A percentile compares a stretch with the other conserved stretches of the same genome.
These are phyloP conservation scores for Salix koriyanagi DNA, from an alignment of 345 rosid genomes.

Conservation along the genomic window DNA sequence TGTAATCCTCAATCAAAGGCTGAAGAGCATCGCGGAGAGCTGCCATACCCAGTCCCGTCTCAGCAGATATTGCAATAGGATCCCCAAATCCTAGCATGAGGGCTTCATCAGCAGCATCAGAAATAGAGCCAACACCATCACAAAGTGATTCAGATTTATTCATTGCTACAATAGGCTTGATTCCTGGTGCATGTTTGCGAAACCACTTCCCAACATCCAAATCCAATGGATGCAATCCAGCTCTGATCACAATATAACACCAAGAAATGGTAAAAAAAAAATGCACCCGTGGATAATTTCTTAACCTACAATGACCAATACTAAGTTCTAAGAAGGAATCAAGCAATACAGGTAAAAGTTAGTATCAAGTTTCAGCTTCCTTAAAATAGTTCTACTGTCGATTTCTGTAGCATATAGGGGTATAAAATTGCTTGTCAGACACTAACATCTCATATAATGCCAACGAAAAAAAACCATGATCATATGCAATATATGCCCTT, in stretches of 20 bases:
- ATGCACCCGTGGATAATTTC: not conserved
- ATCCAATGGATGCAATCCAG: constrained; percentile 91
- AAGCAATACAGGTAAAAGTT: not conserved
- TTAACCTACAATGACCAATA: not conserved
- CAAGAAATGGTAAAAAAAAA: constrained; percentile 8
- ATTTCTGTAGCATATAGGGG: not conserved
- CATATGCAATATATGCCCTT: not conserved
- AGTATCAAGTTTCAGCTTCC: not conserved
- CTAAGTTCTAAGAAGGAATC: not conserved
- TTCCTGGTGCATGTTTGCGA: constrained; percentile 68
- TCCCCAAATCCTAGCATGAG: constrained; percentile 76
- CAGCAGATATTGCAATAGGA: constrained; percentile 88
- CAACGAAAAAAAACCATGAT: not conserved
- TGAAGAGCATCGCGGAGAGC: constrained; percentile 69
- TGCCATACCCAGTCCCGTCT: constrained; percentile 92
- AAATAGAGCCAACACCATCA: constrained; percentile 51
- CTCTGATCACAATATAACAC: constrained; percentile 36
- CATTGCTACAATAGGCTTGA: constrained; percentile 70
- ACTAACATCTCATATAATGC: not conserved
- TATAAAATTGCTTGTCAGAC: not conserved
- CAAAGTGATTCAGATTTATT: constrained; percentile 80
- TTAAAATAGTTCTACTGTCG: not conserved
- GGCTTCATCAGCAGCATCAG: constrained; percentile 62
- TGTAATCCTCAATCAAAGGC: constrained; percentile 63
- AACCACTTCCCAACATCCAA: constrained; percentile 93